Evolutionary conservation across 306 rosid genomes (phyloP).

Genomic region (Medicago lupulina): DNA sequence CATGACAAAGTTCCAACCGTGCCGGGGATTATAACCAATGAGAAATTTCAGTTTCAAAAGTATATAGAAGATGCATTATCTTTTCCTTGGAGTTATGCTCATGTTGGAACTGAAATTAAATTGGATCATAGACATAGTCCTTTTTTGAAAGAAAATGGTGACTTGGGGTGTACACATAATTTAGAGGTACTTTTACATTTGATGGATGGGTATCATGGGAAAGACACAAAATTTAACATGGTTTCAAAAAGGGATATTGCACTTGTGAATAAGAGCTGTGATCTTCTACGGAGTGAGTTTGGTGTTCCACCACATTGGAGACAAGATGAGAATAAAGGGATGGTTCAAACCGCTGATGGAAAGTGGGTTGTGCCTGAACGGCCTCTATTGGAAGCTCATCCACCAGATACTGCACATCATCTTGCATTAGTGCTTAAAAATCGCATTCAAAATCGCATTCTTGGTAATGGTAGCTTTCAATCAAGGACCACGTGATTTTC

Average conservation of each 20-base stretch:
- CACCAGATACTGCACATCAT: constrained; percentile 58
- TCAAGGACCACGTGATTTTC: constrained; percentile 29
- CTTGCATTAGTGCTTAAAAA: constrained; percentile 51
- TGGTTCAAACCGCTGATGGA: constrained; percentile 63
- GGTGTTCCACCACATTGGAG: constrained; percentile 68
- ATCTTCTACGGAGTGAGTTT: constrained; percentile 49
- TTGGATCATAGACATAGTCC: constrained; percentile 64
- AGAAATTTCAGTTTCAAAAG: constrained; percentile 64
- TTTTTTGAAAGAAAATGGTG: constrained; percentile 54
- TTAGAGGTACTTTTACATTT: constrained; percentile 66
- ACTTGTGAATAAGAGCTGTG: constrained; percentile 63
- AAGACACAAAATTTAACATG: constrained; percentile 43
- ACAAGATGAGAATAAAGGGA: constrained; percentile 80
- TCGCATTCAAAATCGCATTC: neutral
- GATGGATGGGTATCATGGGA: constrained; percentile 68
- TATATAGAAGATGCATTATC: constrained; percentile 59
- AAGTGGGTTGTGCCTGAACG: constrained; percentile 75
- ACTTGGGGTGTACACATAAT: constrained; percentile 63
- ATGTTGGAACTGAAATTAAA: constrained; percentile 62
- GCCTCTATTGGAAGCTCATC: constrained; percentile 59
- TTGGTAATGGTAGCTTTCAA: neutral
- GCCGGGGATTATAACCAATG: constrained; percentile 71
- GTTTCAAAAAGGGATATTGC: constrained; percentile 64
- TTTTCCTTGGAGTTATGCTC: constrained; percentile 85
- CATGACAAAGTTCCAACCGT: constrained; percentile 68